Conservation (phyloP, 805 yeast genomes). For the Lipomyces anomalus region DNA sequence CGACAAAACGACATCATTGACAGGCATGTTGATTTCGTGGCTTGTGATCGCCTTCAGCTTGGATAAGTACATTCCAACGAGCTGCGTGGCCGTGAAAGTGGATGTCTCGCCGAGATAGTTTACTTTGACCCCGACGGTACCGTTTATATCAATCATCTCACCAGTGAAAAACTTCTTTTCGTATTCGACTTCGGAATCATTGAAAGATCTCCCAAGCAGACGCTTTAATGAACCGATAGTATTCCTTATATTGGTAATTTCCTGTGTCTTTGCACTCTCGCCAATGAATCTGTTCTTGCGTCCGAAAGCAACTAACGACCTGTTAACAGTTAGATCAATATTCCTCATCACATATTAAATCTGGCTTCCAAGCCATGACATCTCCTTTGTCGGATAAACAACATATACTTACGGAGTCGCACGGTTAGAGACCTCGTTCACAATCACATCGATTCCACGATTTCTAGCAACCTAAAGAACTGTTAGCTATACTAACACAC, state of each 20-base stretch:
- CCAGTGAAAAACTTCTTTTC: slow-evolving; percentile 74
- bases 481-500: background rate
- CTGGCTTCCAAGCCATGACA: slow-evolving; percentile 1
- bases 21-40: slow-evolving; percentile 74
- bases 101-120: slow-evolving; percentile 72
- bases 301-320: slow-evolving; percentile 82
- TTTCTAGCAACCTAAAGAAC: slow-evolving; percentile 69
- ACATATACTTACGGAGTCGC: slow-evolving; percentile 65
- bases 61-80: slow-evolving; percentile 90
- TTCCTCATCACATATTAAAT: too few relatives aligned
- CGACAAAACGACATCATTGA: slow-evolving; percentile 84
- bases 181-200: slow-evolving; percentile 66
- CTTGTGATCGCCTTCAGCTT: slow-evolving; percentile 76
- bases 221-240: slow-evolving; percentile 94
- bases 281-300: slow-evolving; percentile 84
- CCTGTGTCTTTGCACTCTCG: slow-evolving; percentile 93
- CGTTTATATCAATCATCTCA: slow-evolving; percentile 60
- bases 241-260: slow-evolving; percentile 92
- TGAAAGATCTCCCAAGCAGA: slow-evolving; percentile 69
- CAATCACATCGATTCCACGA: slow-evolving; percentile 97
- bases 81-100: slow-evolving; percentile 80
- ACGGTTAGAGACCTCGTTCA: slow-evolving; percentile 97
- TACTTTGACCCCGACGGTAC: slow-evolving; percentile 77
- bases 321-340: too few relatives aligned
- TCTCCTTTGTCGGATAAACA: background rate